Evolutionary conservation across 148 eudicot species (phyloP), one percentile per base, ranked within the genome.

Genomic region (Arctostaphylos glauca): DNA sequence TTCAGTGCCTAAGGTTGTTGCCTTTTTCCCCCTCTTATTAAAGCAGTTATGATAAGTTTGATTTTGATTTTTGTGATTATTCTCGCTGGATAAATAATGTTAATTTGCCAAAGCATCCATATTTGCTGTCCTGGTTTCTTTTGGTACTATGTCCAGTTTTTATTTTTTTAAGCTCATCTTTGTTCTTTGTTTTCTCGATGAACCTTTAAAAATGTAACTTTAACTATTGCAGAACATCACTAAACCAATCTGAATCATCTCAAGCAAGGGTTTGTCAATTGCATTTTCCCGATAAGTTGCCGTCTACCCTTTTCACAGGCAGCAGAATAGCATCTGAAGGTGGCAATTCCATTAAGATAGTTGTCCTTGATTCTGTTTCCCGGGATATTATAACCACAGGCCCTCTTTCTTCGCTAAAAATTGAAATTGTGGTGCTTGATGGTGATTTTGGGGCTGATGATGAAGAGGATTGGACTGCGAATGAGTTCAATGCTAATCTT

Each of bases 361-460:
- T 83, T 55, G 70, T 95, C 58, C 76, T 84, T 78, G 97, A 94
- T 83, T 84, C 93, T 66, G 47, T n/a, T 1, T 81, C 95, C 0
- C 77, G 84, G 41, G 66, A 84, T 31, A 62, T 85, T 43, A 83
- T 95, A 62, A n/a, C 87, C 50, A 82, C 86, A 73, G 91, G 90
- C 46, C 89, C 89, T 3, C 77, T 91, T 5, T 91, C 94, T 23
- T 92, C 92, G 5, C 23, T 88, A 4, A 93, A 89, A 84, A 80
- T 91, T 55, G 85, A 88, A 71, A 82, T 94, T 82, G 81, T 91
- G 23, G 94, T 80, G 43, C 90, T 95, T 6, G 86, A 83, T 80
- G 96, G 92, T 55, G 94, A 94, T 82, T 93, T 95, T 81, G 82
- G 70, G 16, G 78, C 84, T 47, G 89, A 90, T 84, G 92, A 89